Conservation (phyloP, 179 eudicot species). For the Amaranthus tricolor region DNA sequence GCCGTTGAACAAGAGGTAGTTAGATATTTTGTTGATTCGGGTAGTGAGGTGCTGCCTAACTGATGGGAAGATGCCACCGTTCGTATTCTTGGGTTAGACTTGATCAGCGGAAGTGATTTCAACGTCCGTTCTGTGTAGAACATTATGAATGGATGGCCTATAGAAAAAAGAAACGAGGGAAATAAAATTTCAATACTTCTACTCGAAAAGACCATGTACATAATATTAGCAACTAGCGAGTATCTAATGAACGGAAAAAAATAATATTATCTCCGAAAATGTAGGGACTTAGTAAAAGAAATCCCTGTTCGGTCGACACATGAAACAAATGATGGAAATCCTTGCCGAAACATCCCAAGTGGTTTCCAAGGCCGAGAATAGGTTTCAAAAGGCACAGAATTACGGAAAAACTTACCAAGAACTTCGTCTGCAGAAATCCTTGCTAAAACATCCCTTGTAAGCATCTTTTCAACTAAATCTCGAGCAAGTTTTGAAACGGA, state of each 20-base stretch:
- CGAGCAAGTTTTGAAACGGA: conserved; percentile 83
- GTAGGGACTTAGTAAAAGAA: no score
- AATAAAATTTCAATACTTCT: neutral
- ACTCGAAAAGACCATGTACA: neutral
- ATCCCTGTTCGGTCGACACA: no score
- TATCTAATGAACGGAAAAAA: neutral
- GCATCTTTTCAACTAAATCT: conserved; percentile 66
- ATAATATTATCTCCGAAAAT: neutral
- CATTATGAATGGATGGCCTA: conserved; percentile 91
- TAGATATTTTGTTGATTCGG: conserved; percentile 35
- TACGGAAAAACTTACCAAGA: conserved; percentile 49
- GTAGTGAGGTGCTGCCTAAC: conserved; percentile 26
- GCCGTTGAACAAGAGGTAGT: conserved; percentile 17
- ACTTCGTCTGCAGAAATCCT: conserved; percentile 85
- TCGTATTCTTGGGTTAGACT: conserved; percentile 44
- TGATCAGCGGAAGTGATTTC: conserved; percentile 41
- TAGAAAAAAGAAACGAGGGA: neutral
- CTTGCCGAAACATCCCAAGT: neutral
- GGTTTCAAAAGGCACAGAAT: neutral
- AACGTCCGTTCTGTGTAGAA: conserved; percentile 71
- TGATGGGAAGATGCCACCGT: conserved; percentile 29
- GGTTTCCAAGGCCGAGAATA: neutral
- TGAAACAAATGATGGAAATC: neutral
- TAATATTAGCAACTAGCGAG: neutral
- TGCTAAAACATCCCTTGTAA: conserved; percentile 59